Percentiles rank a stretch among this genome's conserved stretches.
phyloP scores from a whole-genome alignment of 352 stramenopile species.

The Globisporangium iwayamae region DNA sequence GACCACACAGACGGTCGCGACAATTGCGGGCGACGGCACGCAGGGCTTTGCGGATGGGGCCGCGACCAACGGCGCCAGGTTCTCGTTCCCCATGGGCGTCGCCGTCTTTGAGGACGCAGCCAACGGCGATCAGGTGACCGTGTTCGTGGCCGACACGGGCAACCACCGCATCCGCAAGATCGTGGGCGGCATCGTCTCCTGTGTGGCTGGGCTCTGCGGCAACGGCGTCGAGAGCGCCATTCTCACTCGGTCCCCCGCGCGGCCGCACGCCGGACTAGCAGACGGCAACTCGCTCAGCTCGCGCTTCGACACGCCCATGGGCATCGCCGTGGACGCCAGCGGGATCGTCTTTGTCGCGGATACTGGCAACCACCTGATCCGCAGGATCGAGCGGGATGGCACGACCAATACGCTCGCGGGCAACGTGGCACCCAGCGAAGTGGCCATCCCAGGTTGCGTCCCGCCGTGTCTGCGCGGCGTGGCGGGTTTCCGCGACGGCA shows the following conservation, averaged over 20 bases:
- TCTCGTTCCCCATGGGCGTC: conserved; percentile 69
- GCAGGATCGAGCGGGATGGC: conserved; percentile 62
- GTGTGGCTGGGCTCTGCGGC: conserved; percentile 87
- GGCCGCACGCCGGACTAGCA: conserved; percentile 82
- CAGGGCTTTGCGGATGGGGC: conserved; percentile 47
- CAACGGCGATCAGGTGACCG: conserved; percentile 23
- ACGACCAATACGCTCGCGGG: conserved; percentile 67
- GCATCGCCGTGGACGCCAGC: conserved; percentile 73
- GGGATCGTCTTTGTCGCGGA: conserved; percentile 93
- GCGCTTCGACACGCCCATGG: conserved; percentile 91
- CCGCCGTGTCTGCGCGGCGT: conserved; percentile 89
- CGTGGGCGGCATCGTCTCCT: conserved; percentile 65
- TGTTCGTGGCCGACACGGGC: conserved; percentile 79
- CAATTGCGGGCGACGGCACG: conserved; percentile 48
- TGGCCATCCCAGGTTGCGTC: conserved; percentile 81
- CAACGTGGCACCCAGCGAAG: conserved; percentile 49
- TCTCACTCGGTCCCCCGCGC: conserved; percentile 26
- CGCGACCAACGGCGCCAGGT: conserved; percentile 33
- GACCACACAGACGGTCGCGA: conserved; percentile 37
- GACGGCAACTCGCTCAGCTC: conserved; percentile 79
- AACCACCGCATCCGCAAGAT: conserved; percentile 84
- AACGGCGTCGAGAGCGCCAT: conserved; percentile 60
- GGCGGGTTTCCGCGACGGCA: conserved; percentile 84
- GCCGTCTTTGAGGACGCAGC: conserved; percentile 48
- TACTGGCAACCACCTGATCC: conserved; percentile 94